A percentile compares a stretch with the other conserved stretches of the same genome.
phyloP scores from a whole-genome alignment of 805 yeast species.

The Yamadazyma kitorensis region DNA sequence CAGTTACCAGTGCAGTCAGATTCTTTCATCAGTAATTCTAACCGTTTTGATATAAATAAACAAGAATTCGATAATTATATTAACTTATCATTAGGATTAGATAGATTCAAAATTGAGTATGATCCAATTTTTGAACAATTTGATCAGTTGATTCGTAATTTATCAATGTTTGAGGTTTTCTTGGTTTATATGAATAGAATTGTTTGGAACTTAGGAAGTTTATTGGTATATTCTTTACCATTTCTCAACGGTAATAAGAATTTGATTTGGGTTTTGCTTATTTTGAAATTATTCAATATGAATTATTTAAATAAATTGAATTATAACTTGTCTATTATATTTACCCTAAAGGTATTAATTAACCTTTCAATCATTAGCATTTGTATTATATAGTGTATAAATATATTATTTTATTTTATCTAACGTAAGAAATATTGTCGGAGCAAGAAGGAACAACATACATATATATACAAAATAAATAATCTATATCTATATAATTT shows the following conservation, averaged over 20 bases:
- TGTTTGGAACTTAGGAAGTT: constrained; percentile 16
- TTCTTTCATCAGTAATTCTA: too few species aligned
- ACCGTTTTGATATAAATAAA: constrained; percentile 5
- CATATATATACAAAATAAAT: too few species aligned
- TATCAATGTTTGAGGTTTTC: constrained; percentile 9
- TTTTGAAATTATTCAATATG: constrained; percentile 18
- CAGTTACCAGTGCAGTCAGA: background rate
- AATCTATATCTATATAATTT: too few species aligned
- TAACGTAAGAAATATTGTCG: too few species aligned
- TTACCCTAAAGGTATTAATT: constrained; percentile 7
- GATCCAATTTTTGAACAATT: constrained; percentile 26
- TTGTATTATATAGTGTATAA: constrained; percentile 5
- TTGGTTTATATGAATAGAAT: constrained; percentile 15
- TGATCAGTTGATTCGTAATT: constrained; percentile 14
- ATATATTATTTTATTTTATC: background rate
- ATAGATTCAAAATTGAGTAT: constrained; percentile 16
- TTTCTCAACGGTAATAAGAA: constrained; percentile 7
- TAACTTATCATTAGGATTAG: constrained; percentile 20
- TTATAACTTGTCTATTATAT: background rate
- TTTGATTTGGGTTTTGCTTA: constrained; percentile 6
- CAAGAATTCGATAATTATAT: constrained; percentile 17
- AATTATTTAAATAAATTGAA: constrained; percentile 16
- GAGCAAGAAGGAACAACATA: too few species aligned
- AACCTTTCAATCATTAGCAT: constrained; percentile 9
- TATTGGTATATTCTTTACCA: constrained; percentile 11